These are phyloP conservation scores for Cadophora sp. DNA, from an alignment of 2,329 filamentous ascomycete genomes.

Conservation along the genomic window DNA sequence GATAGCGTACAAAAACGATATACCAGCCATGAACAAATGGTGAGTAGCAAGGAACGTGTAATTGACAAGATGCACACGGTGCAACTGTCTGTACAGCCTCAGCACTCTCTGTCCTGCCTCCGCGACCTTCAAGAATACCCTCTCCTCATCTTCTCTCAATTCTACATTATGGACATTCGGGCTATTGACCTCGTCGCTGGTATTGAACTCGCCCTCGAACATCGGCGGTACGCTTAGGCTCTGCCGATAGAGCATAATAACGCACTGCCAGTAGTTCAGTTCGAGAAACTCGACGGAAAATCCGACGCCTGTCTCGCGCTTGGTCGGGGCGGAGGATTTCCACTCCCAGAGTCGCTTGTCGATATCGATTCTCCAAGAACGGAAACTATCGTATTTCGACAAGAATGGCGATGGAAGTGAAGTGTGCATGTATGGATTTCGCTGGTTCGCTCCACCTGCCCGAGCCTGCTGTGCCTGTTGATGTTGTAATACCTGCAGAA, in stretches of 20 bases:
- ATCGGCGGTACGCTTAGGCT: conserved; percentile 85
- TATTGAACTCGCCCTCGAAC: conserved; percentile 79
- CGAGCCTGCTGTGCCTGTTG: conserved; percentile 85
- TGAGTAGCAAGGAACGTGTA: conserved; percentile 96
- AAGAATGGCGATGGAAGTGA: conserved; percentile 86
- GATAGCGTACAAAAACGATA: conserved; percentile 95
- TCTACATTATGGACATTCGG: conserved; percentile 69
- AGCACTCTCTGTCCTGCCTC: conserved; percentile 94
- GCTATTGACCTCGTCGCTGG: conserved; percentile 68
- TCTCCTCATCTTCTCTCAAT: conserved; percentile 81
- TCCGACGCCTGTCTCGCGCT: conserved; percentile 80
- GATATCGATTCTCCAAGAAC: conserved; percentile 87
- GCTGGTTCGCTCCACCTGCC: conserved; percentile 65
- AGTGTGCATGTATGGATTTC: conserved; percentile 78
- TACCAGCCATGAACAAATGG: conserved; percentile 95
- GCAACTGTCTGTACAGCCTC: conserved; percentile 87
- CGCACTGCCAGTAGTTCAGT: conserved; percentile 96
- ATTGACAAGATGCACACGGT: conserved; percentile 87
- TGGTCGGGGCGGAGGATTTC: conserved; percentile 82
- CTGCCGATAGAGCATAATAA: conserved; percentile 95
- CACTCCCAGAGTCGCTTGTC: conserved; percentile 84
- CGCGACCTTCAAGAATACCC: conserved; percentile 92
- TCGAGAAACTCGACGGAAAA: conserved; percentile 92
- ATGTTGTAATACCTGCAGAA: conserved; percentile 90
- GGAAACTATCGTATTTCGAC: conserved; percentile 81